Percentiles rank a stretch among this genome's conserved stretches.
Evolutionary conservation across 2,329 filamentous ascomycete genomes (phyloP).

Genomic region (Macrophomina tecta): DNA sequence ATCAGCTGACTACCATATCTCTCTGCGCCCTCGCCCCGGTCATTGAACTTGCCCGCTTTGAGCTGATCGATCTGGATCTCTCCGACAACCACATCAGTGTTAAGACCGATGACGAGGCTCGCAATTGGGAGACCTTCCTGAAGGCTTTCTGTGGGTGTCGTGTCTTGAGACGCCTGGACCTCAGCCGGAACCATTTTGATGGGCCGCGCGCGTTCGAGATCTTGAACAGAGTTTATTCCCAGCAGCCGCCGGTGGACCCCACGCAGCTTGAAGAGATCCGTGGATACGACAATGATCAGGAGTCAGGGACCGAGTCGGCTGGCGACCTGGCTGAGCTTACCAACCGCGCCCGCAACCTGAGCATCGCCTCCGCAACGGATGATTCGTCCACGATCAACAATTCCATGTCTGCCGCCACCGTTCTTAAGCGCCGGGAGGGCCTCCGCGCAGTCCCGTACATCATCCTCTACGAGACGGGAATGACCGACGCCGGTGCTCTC

Average conservation of each 20-base stretch:
- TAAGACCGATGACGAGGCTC: slow-evolving; percentile 42
- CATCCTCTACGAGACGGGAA: slow-evolving; percentile 40
- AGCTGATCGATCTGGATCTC: slow-evolving; percentile 55
- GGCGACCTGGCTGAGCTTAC: slow-evolving; percentile 11
- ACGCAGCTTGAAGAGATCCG: slow-evolving; percentile 31
- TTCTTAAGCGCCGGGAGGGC: slow-evolving; percentile 39
- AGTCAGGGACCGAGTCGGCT: neutral
- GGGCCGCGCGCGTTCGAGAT: slow-evolving; percentile 54
- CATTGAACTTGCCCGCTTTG: slow-evolving; percentile 49
- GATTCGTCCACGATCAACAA: neutral
- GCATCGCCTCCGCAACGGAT: neutral
- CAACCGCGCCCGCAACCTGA: slow-evolving; percentile 22
- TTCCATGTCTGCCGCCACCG: slow-evolving; percentile 12
- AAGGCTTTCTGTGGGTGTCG: slow-evolving; percentile 50
- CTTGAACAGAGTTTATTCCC: slow-evolving; percentile 50
- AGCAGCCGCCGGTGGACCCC: slow-evolving; percentile 40
- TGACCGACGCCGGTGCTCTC: slow-evolving; percentile 47
- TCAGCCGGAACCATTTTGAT: slow-evolving; percentile 51
- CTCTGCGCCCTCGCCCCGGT: slow-evolving; percentile 50
- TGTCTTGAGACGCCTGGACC: slow-evolving; percentile 52
- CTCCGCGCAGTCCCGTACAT: slow-evolving; percentile 50
- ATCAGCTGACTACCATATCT: slow-evolving; percentile 50
- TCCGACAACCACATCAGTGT: slow-evolving; percentile 54
- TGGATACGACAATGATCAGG: neutral
- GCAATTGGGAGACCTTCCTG: slow-evolving; percentile 53